Conservation (phyloP, 2,329 filamentous ascomycete genomes). For the Diaporthe nobilis region DNA sequence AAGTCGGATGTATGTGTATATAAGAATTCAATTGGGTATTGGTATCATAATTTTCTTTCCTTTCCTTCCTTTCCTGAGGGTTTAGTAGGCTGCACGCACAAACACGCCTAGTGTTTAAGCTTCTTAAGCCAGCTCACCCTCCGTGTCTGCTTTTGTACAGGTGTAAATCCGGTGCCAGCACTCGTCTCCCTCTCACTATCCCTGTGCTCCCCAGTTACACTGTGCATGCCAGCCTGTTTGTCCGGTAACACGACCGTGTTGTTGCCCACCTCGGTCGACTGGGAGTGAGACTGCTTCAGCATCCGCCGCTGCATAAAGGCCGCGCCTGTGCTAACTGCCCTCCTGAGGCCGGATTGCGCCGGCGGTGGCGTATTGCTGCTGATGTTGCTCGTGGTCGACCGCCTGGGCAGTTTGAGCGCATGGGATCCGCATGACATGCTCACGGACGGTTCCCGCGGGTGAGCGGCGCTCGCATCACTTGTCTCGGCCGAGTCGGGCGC, state of each 20-base stretch:
- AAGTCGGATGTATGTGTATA: not conserved
- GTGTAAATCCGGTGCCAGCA: not conserved
- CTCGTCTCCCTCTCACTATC: not conserved
- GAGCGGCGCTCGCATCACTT: slow-evolving; percentile 44
- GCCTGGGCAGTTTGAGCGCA: slow-evolving; percentile 40
- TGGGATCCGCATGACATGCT: slow-evolving; percentile 14
- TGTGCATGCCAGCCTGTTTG: not conserved
- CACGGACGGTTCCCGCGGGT: slow-evolving; percentile 44
- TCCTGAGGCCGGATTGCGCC: slow-evolving; percentile 46
- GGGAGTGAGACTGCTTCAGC: slow-evolving; percentile 42
- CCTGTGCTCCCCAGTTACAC: not conserved
- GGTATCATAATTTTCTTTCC: slow-evolving; percentile 19
- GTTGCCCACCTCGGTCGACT: not conserved
- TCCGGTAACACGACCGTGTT: not conserved
- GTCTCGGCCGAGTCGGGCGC: slow-evolving; percentile 50
- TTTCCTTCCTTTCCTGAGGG: not conserved
- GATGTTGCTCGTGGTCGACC: slow-evolving; percentile 38
- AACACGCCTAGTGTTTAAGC: slow-evolving; percentile 41
- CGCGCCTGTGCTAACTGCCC: slow-evolving; percentile 62
- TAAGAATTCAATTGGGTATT: slow-evolving; percentile 26
- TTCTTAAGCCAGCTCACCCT: slow-evolving; percentile 42
- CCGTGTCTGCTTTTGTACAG: slow-evolving; percentile 37
- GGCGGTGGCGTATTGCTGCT: not conserved
- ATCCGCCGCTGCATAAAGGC: slow-evolving; percentile 61
- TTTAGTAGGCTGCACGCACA: slow-evolving; percentile 2